A percentile compares a stretch with the other conserved stretches of the same genome.
These are phyloP conservation scores for Coniella vitis DNA, from an alignment of 2,329 filamentous ascomycete genomes.

Conservation along the genomic window DNA sequence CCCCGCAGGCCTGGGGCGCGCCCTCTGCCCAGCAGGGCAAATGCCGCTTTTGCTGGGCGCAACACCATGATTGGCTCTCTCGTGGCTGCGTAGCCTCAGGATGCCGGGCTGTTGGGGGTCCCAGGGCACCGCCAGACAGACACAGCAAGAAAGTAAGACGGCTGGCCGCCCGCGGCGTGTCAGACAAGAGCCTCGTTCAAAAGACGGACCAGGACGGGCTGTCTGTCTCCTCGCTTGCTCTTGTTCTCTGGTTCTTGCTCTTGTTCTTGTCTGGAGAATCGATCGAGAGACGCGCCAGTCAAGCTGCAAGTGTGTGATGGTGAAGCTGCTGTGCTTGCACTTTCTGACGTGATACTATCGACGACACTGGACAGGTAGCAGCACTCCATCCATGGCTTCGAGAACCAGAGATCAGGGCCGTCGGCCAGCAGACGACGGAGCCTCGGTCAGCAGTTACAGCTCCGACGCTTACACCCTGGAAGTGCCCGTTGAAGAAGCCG, in stretches of 20 bases:
- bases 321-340: too few relatives aligned
- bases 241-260: not conserved
- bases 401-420: not conserved
- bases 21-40: too few relatives aligned
- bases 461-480: constrained; percentile 6
- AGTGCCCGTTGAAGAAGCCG: not conserved
- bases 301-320: too few relatives aligned
- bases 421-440: not conserved
- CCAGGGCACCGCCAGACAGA: too few relatives aligned
- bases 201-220: too few relatives aligned
- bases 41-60: too few relatives aligned
- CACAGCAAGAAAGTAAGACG: not conserved
- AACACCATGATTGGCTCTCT: too few relatives aligned
- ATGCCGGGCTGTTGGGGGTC: too few relatives aligned
- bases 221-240: not conserved
- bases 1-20: too few relatives aligned
- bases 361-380: not conserved
- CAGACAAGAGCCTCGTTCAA: not conserved
- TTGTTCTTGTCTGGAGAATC: too few relatives aligned
- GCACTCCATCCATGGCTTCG: not conserved
- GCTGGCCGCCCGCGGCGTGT: not conserved
- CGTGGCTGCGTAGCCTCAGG: too few relatives aligned
- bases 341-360: not conserved
- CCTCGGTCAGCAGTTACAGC: constrained; percentile 1
- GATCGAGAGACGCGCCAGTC: too few relatives aligned